Conservation (phyloP, 208 protist species). For the Trypanosoma brucei region DNA sequence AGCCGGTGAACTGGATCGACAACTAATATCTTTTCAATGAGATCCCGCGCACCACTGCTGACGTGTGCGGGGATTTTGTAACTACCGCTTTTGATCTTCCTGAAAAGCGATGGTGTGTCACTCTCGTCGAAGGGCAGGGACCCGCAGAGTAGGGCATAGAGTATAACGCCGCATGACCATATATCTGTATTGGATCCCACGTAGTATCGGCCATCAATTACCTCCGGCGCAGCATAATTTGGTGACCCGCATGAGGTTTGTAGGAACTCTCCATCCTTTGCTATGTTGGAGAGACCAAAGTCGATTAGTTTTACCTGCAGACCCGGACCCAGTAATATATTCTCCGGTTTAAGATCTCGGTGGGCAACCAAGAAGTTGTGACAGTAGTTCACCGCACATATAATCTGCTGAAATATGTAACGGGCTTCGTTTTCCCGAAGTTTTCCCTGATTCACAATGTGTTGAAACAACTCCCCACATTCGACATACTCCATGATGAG, state of each 20-base stretch:
- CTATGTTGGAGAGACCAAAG: constrained; percentile 94
- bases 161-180: constrained; percentile 94
- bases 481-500: constrained; percentile 99
- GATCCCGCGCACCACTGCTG: constrained; percentile 43
- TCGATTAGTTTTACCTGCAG: constrained; percentile 93
- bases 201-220: constrained; percentile 91
- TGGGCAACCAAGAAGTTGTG: constrained; percentile 94
- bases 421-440: constrained; percentile 92
- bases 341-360: constrained; percentile 93
- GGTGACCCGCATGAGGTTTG: constrained; percentile 92
- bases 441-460: constrained; percentile 97
- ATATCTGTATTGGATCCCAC: constrained; percentile 92
- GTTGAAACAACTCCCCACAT: constrained; percentile 98
- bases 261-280: constrained; percentile 87
- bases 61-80: constrained; percentile 77
- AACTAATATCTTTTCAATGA: constrained; percentile 86
- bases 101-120: constrained; percentile 86
- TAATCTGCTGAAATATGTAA: constrained; percentile 98
- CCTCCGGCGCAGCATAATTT: constrained; percentile 93
- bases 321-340: constrained; percentile 85
- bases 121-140: constrained; percentile 93
- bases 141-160: constrained; percentile 91
- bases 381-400: constrained; percentile 98
- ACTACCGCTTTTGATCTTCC: constrained; percentile 88
- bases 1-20: constrained; percentile 88